Base-by-base conservation (phyloP, 73 alveolate genomes). In the Paraurostyla sp. region DNA sequence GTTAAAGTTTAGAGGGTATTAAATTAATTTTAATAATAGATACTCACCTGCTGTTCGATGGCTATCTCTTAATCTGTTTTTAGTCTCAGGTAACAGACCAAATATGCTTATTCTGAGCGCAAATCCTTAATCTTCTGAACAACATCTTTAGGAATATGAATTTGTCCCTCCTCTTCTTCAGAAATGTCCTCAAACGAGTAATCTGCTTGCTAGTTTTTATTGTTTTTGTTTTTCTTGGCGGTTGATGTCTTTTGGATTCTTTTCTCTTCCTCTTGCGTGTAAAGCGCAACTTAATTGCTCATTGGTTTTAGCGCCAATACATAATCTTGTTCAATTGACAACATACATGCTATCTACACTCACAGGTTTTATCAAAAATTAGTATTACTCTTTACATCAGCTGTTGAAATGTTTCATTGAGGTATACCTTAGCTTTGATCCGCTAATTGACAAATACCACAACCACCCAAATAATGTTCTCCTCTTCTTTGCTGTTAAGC, bases 391-490 rank as follows among this genome's bases (percentile, higher is more conserved):
- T 30, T 36, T 59, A 49, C 6, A 60, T 36, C 22, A 81, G 80
- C 18, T 25, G 45, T 7, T 11, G 35, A 25, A 88, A 60, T 7
- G 91, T 18, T n/a, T 88, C 94, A 3, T 71, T 87, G 20, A 78
- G 50, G 45, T 78, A 88, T 43, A 88, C 94, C 36, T 87, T 56
- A 23, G 73, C 88, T 42, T 68, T 58, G 80, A 88, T 80, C 83
- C 94, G n/a, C 46, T 88, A 91, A 54, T 88, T 88, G 20, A 88
- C 54, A 71, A 30, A 88, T 25, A 86, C 58, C 13, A 88, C 80
- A 9, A 87, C 94, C 3, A 88, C 80, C 84, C 84, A 69, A 13
- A 69, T n/a, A 6, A 60, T 41, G 65, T 29, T 69, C 16, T 69
- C 84, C 4, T 69, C 62, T 18, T 33, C 9, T 69, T 69, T 69